Conservation (phyloP, 106 monocot species). For the Dioscorea dumetorum region DNA sequence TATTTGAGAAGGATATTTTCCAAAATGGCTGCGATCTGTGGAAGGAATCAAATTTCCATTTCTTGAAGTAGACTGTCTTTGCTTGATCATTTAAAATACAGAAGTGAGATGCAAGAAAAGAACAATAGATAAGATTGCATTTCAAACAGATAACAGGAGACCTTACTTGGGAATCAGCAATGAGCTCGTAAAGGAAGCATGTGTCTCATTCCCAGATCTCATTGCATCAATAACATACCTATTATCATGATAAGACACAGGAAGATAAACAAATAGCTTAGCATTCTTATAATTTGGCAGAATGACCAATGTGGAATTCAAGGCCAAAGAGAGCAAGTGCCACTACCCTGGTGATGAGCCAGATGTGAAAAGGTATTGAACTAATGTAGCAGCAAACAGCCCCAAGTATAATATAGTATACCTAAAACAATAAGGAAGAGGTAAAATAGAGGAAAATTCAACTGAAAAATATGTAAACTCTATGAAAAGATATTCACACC, state of each 20-base stretch:
- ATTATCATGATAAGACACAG: neutral
- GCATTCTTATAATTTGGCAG: too few species aligned
- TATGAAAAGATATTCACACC: neutral
- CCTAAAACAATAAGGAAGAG: constrained; percentile 37
- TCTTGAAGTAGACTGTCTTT: constrained; percentile 80
- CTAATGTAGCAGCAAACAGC: constrained; percentile 42
- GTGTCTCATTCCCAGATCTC: constrained; percentile 30
- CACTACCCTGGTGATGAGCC: constrained; percentile 86
- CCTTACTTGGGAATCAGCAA: constrained; percentile 49
- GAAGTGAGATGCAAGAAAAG: constrained; percentile 13
- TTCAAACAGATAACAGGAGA: constrained; percentile 2
- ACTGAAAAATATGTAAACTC: neutral
- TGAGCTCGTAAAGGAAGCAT: constrained; percentile 27
- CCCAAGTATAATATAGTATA: constrained; percentile 37
- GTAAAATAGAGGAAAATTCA: neutral
- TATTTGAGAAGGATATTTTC: constrained; percentile 28
- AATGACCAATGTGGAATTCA: neutral
- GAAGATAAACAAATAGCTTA: neutral
- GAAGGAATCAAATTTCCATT: constrained; percentile 37
- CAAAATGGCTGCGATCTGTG: constrained; percentile 20
- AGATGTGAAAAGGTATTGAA: constrained; percentile 75
- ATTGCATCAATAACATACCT: constrained; percentile 86
- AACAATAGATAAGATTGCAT: neutral
- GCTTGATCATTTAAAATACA: constrained; percentile 65
- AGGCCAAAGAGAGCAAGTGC: neutral